Evolutionary conservation across 1,284 basidiomycete genomes (phyloP).

Genomic region (Marasmius tenuissimus): DNA sequence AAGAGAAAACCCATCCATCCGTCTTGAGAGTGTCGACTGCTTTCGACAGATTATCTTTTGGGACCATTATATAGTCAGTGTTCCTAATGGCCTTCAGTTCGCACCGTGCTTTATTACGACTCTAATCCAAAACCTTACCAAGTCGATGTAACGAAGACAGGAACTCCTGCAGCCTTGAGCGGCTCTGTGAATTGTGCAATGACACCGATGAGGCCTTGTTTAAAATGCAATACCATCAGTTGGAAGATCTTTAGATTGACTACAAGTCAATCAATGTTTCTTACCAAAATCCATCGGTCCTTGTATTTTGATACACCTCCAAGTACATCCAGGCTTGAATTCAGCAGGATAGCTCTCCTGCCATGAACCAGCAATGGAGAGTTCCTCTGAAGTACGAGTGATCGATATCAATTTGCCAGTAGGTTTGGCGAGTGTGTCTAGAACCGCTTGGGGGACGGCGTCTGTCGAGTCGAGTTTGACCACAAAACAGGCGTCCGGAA

Average conservation of each 20-base stretch:
- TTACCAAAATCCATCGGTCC: constrained; percentile 69
- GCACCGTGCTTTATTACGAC: constrained; percentile 4
- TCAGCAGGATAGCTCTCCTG: constrained; percentile 33
- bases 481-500: constrained; percentile 58
- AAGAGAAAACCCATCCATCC: constrained; percentile 15
- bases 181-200: constrained; percentile 56
- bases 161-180: constrained; percentile 53
- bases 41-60: constrained; percentile 38
- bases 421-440: constrained; percentile 26
- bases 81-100: constrained; percentile 40
- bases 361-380: constrained; percentile 56
- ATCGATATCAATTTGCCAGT: constrained; percentile 49
- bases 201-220: constrained; percentile 56
- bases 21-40: constrained; percentile 38
- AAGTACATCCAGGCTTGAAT: constrained; percentile 39
- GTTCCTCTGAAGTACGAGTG: constrained; percentile 59
- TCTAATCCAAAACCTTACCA: constrained; percentile 45
- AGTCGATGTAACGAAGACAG: constrained; percentile 69
- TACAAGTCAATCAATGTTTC: constrained; percentile 15
- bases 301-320: constrained; percentile 61
- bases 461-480: constrained; percentile 41
- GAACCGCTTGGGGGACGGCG: constrained; percentile 11
- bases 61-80: constrained; percentile 62
- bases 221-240: background rate
- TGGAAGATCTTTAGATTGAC: background rate